A percentile compares a stretch with the other conserved stretches of the same genome.
phyloP scores from a whole-genome alignment of 768 basidiomycete species.

The Arthromyces matolae region DNA sequence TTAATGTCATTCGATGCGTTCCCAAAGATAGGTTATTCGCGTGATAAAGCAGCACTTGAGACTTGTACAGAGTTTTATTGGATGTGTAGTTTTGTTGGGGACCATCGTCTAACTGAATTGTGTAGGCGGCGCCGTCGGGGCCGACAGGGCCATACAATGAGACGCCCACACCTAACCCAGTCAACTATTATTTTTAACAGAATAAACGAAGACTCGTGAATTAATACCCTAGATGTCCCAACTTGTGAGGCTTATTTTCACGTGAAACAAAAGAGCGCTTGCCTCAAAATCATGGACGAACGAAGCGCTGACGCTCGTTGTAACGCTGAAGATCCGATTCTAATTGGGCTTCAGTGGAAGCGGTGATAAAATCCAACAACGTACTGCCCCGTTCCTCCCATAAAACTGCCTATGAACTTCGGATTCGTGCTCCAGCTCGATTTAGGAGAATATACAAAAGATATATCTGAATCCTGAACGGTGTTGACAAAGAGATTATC shows the following conservation, averaged over 20 bases:
- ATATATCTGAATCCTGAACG: slow-evolving; percentile 32
- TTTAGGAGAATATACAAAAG: slow-evolving; percentile 32
- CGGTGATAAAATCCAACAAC: no score
- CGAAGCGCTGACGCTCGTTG: slow-evolving; percentile 27
- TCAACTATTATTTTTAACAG: no score
- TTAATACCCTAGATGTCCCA: no score
- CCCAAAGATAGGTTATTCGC: no score
- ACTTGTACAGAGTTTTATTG: slow-evolving; percentile 19
- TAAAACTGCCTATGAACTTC: slow-evolving; percentile 32
- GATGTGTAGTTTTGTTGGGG: slow-evolving; percentile 17
- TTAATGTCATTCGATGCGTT: slow-evolving; percentile 7
- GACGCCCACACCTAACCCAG: slow-evolving; percentile 37
- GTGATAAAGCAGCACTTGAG: slow-evolving; percentile 27
- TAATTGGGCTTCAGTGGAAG: no score
- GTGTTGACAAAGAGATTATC: slow-evolving; percentile 25
- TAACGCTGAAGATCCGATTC: no score
- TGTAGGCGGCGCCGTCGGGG: slow-evolving; percentile 30
- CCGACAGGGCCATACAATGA: slow-evolving; percentile 42
- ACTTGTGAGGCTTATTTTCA: no score
- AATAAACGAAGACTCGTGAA: no score
- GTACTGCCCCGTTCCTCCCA: slow-evolving; percentile 41
- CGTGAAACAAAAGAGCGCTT: not conserved
- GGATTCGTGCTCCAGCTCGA: slow-evolving; percentile 33
- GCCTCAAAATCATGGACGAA: slow-evolving; percentile 39
- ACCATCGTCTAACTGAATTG: slow-evolving; percentile 32